These are phyloP conservation scores for Lactarius hatsudake DNA, from an alignment of 768 basidiomycete genomes.

Conservation along the genomic window DNA sequence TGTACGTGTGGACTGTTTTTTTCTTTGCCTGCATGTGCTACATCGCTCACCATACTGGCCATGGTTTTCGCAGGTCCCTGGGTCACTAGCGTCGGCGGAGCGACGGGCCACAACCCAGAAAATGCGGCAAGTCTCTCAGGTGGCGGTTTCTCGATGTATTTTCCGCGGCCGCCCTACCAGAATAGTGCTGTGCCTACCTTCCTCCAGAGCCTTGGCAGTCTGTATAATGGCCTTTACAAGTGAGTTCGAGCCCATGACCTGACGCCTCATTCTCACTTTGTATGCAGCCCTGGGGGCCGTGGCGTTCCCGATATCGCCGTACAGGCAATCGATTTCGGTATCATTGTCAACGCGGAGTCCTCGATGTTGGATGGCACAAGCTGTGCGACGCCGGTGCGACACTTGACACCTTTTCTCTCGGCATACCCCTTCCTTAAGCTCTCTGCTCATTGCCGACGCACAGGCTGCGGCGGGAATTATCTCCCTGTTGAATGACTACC, in stretches of 20 bases:
- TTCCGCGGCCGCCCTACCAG: too few species aligned
- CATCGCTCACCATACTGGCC: neutral
- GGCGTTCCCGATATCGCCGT: neutral
- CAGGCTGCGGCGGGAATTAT: neutral
- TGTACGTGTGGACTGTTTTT: too few species aligned
- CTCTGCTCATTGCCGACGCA: neutral
- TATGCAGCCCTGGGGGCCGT: neutral
- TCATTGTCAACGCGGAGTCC: fast-evolving
- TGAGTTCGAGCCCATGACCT: neutral
- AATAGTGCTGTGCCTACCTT: neutral
- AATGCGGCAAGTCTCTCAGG: too few species aligned
- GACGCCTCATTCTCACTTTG: neutral
- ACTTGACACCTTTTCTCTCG: too few species aligned
- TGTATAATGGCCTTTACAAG: neutral
- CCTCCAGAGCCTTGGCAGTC: neutral
- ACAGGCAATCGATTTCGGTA: neutral
- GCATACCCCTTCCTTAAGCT: too few species aligned
- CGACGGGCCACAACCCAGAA: neutral
- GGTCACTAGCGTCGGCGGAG: neutral
- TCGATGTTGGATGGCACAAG: neutral
- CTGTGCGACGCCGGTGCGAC: neutral
- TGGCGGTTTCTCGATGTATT: too few species aligned
- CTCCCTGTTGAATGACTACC: neutral
- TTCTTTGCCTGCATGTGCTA: too few species aligned
- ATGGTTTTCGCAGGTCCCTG: neutral